Percentiles rank a stretch among this genome's conserved stretches.
These are phyloP conservation scores for Phytophthora tentaculata DNA, from an alignment of 352 stramenopile species.

Conservation along the genomic window DNA sequence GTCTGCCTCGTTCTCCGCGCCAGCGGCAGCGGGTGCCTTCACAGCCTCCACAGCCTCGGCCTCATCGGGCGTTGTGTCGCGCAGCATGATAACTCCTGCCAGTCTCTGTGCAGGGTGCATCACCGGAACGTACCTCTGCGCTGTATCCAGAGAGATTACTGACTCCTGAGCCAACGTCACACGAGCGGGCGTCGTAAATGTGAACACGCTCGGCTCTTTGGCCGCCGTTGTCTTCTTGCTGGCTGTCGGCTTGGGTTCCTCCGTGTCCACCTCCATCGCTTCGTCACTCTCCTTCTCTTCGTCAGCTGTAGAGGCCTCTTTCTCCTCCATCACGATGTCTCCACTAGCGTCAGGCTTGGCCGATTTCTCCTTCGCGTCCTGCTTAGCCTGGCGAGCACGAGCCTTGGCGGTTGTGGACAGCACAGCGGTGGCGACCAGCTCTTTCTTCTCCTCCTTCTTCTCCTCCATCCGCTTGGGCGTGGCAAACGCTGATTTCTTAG, in stretches of 20 bases:
- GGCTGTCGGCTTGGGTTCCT: conserved; percentile 49
- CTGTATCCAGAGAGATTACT: conserved; percentile 90
- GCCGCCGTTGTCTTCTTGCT: conserved; percentile 57
- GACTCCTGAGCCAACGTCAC: conserved; percentile 94
- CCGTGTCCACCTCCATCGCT: conserved; percentile 79
- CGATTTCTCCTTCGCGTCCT: conserved; percentile 89
- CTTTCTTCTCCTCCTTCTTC: conserved; percentile 99
- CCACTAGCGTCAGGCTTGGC: conserved; percentile 54
- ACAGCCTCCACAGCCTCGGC: conserved; percentile 94
- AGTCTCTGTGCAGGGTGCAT: conserved; percentile 70
- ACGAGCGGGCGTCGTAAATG: conserved; percentile 93
- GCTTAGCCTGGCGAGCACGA: conserved; percentile 93
- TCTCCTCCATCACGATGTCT: conserved; percentile 62
- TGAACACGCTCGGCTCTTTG: conserved; percentile 94
- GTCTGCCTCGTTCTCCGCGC: conserved; percentile 94
- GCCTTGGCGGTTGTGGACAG: conserved; percentile 98
- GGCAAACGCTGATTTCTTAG: conserved; percentile 96
- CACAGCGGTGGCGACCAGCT: conserved; percentile 96
- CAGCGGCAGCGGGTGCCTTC: conserved; percentile 89
- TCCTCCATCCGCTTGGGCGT: conserved; percentile 98
- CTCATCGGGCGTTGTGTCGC: conserved; percentile 94
- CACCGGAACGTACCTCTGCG: conserved; percentile 93
- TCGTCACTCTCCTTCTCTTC: conserved; percentile 60
- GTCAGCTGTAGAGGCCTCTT: conserved; percentile 41
- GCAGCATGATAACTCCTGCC: conserved; percentile 96